Percentiles rank a stretch among this genome's conserved stretches.
phyloP scores from a whole-genome alignment of 108 stramenopile species.

The Fragilaria radians region DNA sequence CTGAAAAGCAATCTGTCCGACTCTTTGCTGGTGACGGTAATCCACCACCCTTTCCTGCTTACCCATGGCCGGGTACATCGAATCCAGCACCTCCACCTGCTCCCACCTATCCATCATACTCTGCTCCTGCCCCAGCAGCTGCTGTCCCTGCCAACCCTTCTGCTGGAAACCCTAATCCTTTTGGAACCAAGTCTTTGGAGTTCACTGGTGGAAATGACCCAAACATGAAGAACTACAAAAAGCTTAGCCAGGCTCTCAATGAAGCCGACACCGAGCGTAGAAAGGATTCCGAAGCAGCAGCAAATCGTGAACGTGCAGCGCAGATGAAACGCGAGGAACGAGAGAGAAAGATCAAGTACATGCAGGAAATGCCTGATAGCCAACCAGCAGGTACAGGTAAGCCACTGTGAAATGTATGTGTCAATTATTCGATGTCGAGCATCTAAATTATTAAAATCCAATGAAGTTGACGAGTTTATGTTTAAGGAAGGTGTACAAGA shows the following conservation, averaged over 20 bases:
- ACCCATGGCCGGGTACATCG: not conserved
- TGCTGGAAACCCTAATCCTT: constrained; percentile 42
- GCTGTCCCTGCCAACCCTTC: constrained; percentile 7
- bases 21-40: not conserved
- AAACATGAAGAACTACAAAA: constrained; percentile 57
- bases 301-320: constrained; percentile 78
- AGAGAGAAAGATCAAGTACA: constrained; percentile 85
- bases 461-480: constrained; percentile 95
- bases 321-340: constrained; percentile 89
- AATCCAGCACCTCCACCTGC: not conserved
- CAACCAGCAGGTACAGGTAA: constrained; percentile 85
- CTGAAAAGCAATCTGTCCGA: not conserved
- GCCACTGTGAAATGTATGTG: too few relatives aligned
- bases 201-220: constrained; percentile 70
- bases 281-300: constrained; percentile 79
- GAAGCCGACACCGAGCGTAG: constrained; percentile 88
- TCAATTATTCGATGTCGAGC: not conserved
- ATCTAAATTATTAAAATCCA: too few relatives aligned
- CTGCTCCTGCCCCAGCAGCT: constrained; percentile 17
- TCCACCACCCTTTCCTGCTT: constrained; percentile 3
- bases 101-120: not conserved
- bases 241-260: constrained; percentile 73
- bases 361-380: constrained; percentile 88
- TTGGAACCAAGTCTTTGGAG: constrained; percentile 64
- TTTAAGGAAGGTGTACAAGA: constrained; percentile 97